These are phyloP conservation scores for Linnemannia hyalina DNA, from an alignment of 192 early-diverging fungal species.

Conservation along the genomic window DNA sequence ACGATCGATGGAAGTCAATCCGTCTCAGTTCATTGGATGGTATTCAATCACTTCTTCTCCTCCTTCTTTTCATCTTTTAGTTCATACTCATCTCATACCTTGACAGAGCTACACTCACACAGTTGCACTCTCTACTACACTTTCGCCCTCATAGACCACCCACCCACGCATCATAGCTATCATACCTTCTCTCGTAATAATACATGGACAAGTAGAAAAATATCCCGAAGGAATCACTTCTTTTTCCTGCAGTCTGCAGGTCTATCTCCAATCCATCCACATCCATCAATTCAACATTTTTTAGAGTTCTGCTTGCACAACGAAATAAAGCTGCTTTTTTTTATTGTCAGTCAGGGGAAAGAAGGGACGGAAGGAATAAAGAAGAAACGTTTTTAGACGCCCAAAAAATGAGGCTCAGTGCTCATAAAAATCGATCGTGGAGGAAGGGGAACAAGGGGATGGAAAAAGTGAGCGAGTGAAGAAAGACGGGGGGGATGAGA, in stretches of 20 bases:
- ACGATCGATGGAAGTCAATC: constrained; percentile 1
- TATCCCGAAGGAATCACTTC: background rate
- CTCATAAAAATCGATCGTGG: background rate
- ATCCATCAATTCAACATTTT: background rate
- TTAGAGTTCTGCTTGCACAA: background rate
- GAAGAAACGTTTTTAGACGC: background rate
- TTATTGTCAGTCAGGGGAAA: background rate
- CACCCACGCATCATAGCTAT: background rate
- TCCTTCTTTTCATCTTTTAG: background rate
- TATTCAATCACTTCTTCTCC: background rate
- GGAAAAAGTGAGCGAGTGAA: background rate
- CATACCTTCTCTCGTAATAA: background rate
- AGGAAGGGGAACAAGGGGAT: background rate
- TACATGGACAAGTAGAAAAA: background rate
- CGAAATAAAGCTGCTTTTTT: background rate
- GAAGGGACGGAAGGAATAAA: background rate
- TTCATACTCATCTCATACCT: background rate
- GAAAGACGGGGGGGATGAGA: background rate
- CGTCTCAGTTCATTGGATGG: background rate
- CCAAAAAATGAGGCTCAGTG: constrained; percentile 3
- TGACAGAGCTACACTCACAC: background rate
- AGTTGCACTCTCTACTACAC: background rate
- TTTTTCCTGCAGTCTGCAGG: constrained; percentile 1
- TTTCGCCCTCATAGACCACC: background rate
- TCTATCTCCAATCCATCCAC: background rate